Percentiles rank a stretch among this genome's conserved stretches.
Conservation (phyloP, 495 filamentous ascomycete genomes). For the Penicillium cataractarum region DNA sequence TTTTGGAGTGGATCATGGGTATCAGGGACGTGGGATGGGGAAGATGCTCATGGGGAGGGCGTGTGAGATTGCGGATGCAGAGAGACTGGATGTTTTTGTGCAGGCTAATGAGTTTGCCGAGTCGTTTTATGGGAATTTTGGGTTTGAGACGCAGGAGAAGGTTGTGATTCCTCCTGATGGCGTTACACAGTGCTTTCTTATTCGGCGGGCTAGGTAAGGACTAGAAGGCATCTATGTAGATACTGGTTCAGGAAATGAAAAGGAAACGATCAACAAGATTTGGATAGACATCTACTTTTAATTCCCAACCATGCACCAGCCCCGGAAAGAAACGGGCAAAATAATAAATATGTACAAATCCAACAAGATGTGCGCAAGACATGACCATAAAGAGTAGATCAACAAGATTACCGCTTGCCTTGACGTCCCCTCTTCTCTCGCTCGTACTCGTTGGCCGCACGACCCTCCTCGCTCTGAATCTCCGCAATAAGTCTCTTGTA, state of each 20-base stretch:
- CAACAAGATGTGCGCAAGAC: constrained; percentile 19
- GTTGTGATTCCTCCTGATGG: not conserved
- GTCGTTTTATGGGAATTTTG: not conserved
- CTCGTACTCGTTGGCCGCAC: constrained; percentile 85
- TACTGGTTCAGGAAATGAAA: too few species aligned
- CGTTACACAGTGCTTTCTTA: not conserved
- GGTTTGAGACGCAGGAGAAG: not conserved
- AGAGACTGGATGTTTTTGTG: not conserved
- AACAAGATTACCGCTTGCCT: constrained; percentile 55
- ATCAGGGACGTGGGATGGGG: not conserved
- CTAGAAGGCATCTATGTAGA: too few species aligned
- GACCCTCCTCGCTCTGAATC: constrained; percentile 92
- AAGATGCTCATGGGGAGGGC: not conserved
- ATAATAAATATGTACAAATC: constrained; percentile 32
- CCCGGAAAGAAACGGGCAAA: constrained; percentile 11
- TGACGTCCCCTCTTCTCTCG: constrained; percentile 72
- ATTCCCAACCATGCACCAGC: constrained; percentile 33
- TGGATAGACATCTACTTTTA: constrained; percentile 28
- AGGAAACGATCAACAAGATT: not conserved
- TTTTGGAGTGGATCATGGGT: not conserved
- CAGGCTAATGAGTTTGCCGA: constrained; percentile 1
- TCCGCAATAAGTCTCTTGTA: constrained; percentile 88
- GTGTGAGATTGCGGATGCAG: not conserved
- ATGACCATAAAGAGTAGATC: constrained; percentile 9
- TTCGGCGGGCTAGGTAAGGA: not conserved